phyloP scores from a whole-genome alignment of 2,329 filamentous ascomycete genomes.

The Dothidotthia symphoricarpi region DNA sequence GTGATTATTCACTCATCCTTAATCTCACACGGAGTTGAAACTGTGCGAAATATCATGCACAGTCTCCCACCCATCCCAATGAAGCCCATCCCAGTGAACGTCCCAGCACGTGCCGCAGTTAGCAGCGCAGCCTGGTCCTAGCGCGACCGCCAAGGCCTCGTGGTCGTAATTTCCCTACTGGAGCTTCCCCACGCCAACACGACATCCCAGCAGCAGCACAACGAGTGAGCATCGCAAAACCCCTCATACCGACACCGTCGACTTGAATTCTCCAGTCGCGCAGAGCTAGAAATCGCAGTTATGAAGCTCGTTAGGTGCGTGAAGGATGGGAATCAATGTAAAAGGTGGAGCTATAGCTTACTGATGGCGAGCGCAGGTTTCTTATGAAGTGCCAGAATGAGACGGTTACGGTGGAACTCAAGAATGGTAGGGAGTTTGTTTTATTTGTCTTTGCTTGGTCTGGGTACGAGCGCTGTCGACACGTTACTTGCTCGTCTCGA shows the following conservation, averaged over 20 bases:
- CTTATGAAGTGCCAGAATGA: conserved; percentile 99
- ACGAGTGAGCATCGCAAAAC: conserved; percentile 4
- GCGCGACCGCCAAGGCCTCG: too few relatives aligned
- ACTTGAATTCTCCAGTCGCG: background rate
- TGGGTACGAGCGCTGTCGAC: background rate
- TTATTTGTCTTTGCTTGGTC: background rate
- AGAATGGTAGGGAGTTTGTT: conserved; percentile 69
- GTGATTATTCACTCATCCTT: too few relatives aligned
- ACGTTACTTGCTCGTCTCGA: background rate
- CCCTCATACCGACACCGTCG: background rate
- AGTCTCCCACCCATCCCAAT: too few relatives aligned
- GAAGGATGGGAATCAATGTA: background rate
- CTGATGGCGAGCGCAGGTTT: conserved; percentile 61
- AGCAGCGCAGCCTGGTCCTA: too few relatives aligned
- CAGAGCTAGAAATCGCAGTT: conserved; percentile 7
- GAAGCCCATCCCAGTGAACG: too few relatives aligned
- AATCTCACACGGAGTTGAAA: too few relatives aligned
- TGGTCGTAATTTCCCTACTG: conserved; percentile 22
- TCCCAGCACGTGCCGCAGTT: too few relatives aligned
- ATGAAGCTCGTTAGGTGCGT: conserved; percentile 42
- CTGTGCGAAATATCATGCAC: too few relatives aligned
- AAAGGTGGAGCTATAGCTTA: conserved; percentile 13
- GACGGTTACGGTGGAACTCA: conserved; percentile 96
- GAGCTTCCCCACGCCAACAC: conserved; percentile 23
- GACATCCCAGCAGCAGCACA: conserved; percentile 12